Evolutionary conservation across 2,329 filamentous ascomycete species (phyloP), one percentile per base, ranked within the genome.

Genomic region (Colletotrichum eleusines): DNA sequence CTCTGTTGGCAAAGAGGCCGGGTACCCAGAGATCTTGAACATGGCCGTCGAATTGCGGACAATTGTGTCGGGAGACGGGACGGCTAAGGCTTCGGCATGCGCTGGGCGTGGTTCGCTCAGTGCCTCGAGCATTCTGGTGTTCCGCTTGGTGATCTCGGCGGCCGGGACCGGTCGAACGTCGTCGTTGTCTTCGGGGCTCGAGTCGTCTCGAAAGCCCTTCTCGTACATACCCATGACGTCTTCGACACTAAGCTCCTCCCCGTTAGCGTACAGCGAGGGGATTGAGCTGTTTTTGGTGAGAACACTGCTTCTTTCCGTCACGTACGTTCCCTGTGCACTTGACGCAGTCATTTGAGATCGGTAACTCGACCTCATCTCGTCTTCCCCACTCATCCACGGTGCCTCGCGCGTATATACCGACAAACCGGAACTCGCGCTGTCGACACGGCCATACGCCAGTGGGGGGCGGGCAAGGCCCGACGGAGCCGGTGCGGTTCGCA

Each of bases 221-320:
- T 90, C 89, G 78, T 91, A 92, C 83, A 91, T 90, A 77, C 88
- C 90, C 80, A 93, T 91, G 65, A 94, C 87, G 82, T 91, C 89
- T 74, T 91, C 89, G 40, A 92, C 83, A 75, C 88, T 90, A 66
- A 88, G 84, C 50, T 87, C 88, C 73, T 90, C 88, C 72, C 87
- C 84, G 71, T 76, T 75, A 55, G 74, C 80, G 73, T 84, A 84
- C 80, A 86, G 86, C 72, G 84, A 96, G 82, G 82, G 92, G 63
- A 91, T 86, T 1, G 92, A 94, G 83, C 92, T 97, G 71, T 90
- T 89, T 75, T 93, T 94, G 4, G 94, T 96, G 73, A 91, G 80
- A 60, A 96, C 86, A 77, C 94, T 97, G 79, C 93, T 97, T 72
- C 93, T 88, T 77, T 95, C 93, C 1, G 94, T 97, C n/a, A 91